These are phyloP conservation scores for Cercophora newfieldiana DNA, from an alignment of 495 filamentous ascomycete genomes.

Conservation along the genomic window DNA sequence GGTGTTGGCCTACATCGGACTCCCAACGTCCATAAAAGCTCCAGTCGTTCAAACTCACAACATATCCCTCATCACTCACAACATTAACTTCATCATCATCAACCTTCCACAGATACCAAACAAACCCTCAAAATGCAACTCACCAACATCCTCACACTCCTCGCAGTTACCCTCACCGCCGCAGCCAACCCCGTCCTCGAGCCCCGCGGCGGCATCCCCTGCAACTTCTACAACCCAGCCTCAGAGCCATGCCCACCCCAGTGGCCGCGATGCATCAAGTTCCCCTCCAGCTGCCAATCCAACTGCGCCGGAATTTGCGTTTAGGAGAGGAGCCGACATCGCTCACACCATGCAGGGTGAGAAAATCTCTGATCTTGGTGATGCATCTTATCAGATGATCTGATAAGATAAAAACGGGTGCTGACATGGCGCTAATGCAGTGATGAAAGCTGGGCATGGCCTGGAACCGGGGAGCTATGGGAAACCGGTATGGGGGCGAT, in stretches of 20 bases:
- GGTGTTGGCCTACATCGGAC: background rate
- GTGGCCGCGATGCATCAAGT: slow-evolving; percentile 7
- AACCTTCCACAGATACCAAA: background rate
- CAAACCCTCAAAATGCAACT: background rate
- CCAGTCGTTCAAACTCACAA: background rate
- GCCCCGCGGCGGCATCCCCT: slow-evolving; percentile 7
- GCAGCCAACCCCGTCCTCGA: slow-evolving; percentile 1
- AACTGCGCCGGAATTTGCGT: slow-evolving; percentile 10
- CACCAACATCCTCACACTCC: background rate
- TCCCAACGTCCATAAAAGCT: background rate
- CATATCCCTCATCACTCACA: background rate
- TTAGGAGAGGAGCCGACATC: slow-evolving; percentile 6
- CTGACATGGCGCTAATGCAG: slow-evolving; percentile 1
- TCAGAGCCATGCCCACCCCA: slow-evolving; percentile 1
- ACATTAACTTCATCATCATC: background rate
- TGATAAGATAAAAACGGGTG: background rate
- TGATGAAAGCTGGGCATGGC: too few relatives aligned
- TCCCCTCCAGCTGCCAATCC: slow-evolving; percentile 6
- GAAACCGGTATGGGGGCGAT: too few relatives aligned
- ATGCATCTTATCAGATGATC: slow-evolving; percentile 7
- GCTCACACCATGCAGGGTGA: background rate
- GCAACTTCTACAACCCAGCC: background rate
- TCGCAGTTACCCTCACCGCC: background rate
- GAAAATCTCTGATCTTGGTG: background rate
- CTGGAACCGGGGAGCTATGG: too few relatives aligned